These are phyloP conservation scores for Pseudognaphalium luteoalbum DNA, from an alignment of 129 eudicot species.

Conservation along the genomic window DNA sequence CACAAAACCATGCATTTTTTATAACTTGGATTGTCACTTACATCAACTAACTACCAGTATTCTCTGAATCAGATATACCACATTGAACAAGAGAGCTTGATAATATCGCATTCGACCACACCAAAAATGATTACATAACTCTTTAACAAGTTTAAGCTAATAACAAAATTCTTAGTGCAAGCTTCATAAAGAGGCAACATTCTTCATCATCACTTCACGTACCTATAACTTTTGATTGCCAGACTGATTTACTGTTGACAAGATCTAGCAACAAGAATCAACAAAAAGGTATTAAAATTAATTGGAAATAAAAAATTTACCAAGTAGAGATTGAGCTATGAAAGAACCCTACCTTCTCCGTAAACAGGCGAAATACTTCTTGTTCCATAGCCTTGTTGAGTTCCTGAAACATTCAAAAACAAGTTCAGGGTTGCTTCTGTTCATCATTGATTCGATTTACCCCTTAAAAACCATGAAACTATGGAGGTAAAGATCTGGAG, in stretches of 20 bases:
- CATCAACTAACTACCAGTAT: too few species aligned
- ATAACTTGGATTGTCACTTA: not conserved
- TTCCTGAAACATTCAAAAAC: constrained; percentile 41
- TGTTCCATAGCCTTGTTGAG: constrained; percentile 75
- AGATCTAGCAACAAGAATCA: constrained; percentile 38
- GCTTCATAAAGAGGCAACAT: constrained; percentile 12
- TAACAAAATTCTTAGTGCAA: not conserved
- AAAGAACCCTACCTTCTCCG: constrained; percentile 60
- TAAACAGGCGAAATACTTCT: constrained; percentile 55
- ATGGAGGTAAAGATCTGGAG: not conserved
- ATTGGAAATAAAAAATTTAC: not conserved
- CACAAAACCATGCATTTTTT: not conserved
- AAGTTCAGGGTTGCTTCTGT: constrained; percentile 3
- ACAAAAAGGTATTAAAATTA: constrained; percentile 7
- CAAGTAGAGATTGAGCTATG: not conserved
- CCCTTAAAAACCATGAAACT: constrained; percentile 1
- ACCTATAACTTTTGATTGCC: constrained; percentile 4
- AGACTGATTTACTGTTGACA: constrained; percentile 32
- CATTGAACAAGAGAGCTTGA: not conserved
- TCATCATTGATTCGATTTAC: not conserved
- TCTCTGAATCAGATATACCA: not conserved
- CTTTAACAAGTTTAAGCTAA: not conserved
- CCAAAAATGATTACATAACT: not conserved
- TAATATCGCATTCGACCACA: not conserved
- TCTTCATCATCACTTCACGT: constrained; percentile 12